Evolutionary conservation across 805 yeast species (phyloP).

Genomic region (Yamadazyma laniorum): DNA sequence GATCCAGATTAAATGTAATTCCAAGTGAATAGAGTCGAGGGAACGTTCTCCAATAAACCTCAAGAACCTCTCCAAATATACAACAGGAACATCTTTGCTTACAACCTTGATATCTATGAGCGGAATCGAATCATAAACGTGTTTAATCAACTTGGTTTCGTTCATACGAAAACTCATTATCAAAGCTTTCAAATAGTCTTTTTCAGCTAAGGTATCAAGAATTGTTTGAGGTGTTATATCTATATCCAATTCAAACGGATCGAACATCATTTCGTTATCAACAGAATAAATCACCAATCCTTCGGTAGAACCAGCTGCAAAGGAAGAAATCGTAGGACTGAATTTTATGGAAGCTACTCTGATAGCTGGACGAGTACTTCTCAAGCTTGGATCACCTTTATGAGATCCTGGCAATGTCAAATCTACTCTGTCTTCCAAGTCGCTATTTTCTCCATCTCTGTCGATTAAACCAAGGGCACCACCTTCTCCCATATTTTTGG

Average conservation of each 20-base stretch:
- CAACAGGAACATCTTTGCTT: conserved; percentile 66
- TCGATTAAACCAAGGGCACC: conserved; percentile 74
- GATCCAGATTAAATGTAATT: conserved; percentile 82
- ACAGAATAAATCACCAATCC: conserved; percentile 82
- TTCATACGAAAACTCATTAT: conserved; percentile 94
- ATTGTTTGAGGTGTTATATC: conserved; percentile 87
- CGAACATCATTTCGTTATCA: conserved; percentile 73
- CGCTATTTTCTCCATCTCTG: conserved; percentile 81
- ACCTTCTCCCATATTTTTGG: conserved; percentile 80
- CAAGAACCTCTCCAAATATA: conserved; percentile 68
- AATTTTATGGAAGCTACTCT: conserved; percentile 75
- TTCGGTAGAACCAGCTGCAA: conserved; percentile 95
- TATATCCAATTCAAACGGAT: conserved; percentile 91
- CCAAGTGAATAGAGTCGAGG: conserved; percentile 76
- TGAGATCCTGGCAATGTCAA: conserved; percentile 80
- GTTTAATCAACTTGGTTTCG: conserved; percentile 69
- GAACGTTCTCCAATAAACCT: conserved; percentile 66
- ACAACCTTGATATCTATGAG: conserved; percentile 67
- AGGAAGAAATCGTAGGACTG: conserved; percentile 86
- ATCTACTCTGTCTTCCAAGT: conserved; percentile 78
- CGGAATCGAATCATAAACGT: conserved; percentile 73
- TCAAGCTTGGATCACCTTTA: conserved; percentile 69
- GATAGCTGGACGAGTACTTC: conserved; percentile 78
- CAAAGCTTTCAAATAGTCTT: conserved; percentile 70
- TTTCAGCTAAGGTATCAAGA: conserved; percentile 54